Percentiles rank a stretch among this genome's conserved stretches.
phyloP scores from a whole-genome alignment of 179 eudicot species.

The Patellifolia procumbens region DNA sequence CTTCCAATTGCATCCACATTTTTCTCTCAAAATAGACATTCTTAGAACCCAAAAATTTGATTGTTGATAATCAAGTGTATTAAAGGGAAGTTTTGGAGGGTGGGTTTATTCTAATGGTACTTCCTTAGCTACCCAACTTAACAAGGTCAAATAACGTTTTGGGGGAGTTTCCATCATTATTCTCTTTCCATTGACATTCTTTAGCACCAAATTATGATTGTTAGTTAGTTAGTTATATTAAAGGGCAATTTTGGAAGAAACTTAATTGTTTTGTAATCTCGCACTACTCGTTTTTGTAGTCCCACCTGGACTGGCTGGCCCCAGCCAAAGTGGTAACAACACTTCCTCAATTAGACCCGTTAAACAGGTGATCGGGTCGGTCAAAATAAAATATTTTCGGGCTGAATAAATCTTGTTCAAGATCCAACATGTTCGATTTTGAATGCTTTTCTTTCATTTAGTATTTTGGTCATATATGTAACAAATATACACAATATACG shows the following conservation, averaged over 20 bases:
- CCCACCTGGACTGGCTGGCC: no score
- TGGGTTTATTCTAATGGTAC: constrained; percentile 1
- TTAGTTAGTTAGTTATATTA: not conserved
- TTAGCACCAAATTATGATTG: not conserved
- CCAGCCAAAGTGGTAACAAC: no score
- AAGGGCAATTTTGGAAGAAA: not conserved
- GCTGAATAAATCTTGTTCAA: no score
- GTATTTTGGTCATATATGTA: no score
- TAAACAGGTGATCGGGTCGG: no score
- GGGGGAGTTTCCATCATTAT: not conserved
- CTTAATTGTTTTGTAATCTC: no score
- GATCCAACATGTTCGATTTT: no score
- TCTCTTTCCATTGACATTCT: constrained; percentile 12
- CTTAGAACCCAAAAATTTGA: not conserved
- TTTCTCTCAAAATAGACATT: constrained; percentile 29
- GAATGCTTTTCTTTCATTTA: no score
- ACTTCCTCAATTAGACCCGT: no score
- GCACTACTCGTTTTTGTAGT: no score
- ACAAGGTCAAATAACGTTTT: not conserved
- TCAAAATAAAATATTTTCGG: no score
- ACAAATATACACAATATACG: no score
- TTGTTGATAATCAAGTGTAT: not conserved
- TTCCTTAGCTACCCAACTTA: not conserved
- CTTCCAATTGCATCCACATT: constrained; percentile 17
- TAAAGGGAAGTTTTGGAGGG: not conserved